phyloP scores from a whole-genome alignment of 768 basidiomycete genomes.

The Naganishia friedmannii region DNA sequence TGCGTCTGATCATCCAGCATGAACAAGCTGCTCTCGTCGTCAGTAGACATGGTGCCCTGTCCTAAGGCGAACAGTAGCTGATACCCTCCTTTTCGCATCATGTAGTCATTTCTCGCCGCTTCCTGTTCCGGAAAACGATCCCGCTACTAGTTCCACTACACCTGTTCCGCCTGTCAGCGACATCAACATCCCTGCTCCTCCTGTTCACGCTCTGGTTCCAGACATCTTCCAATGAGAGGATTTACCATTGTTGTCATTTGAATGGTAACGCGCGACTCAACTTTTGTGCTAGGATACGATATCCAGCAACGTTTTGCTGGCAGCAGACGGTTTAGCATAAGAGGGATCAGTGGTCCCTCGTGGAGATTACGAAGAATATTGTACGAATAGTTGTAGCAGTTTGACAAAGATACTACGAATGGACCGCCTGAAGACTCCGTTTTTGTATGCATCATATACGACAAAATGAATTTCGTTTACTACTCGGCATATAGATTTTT shows the following conservation, averaged over 20 bases:
- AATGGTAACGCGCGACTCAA: neutral
- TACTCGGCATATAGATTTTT: no score
- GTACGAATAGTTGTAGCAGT: neutral
- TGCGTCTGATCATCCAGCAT: neutral
- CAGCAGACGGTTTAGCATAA: neutral
- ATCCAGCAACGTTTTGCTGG: neutral
- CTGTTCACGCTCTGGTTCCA: neutral
- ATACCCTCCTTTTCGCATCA: neutral
- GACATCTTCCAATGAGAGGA: neutral
- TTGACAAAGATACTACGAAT: neutral
- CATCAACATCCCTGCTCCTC: neutral
- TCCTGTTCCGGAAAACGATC: neutral
- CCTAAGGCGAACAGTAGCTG: neutral
- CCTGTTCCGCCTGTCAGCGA: neutral
- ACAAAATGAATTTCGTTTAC: no score
- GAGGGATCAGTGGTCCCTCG: neutral
- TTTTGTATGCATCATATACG: no score
- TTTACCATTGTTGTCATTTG: neutral
- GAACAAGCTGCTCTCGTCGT: constrained; percentile 18
- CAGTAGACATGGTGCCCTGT: neutral
- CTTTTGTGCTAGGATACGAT: neutral
- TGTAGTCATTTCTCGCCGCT: constrained; percentile 11
- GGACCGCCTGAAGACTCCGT: neutral
- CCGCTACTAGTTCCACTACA: neutral
- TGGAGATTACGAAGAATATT: neutral